Evolutionary conservation across 345 rosid genomes (phyloP).

Genomic region (Gossypium longicalyx): DNA sequence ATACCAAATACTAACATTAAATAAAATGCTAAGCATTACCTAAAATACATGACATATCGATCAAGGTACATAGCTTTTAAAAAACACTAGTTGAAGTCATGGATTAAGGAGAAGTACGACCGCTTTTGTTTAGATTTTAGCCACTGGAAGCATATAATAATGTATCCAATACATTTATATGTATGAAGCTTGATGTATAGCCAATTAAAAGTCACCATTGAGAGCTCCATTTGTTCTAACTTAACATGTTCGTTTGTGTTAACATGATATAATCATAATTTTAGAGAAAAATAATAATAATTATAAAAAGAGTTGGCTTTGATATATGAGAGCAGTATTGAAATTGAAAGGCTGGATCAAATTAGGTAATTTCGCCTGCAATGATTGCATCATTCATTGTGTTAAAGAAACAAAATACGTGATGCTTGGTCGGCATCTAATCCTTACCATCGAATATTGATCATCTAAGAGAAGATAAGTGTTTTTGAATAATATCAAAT

Average conservation of each 20-base stretch:
- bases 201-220: conserved; percentile 30
- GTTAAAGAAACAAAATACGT: conserved; percentile 24
- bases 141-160: background rate
- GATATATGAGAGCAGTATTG: background rate
- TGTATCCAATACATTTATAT: background rate
- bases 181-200: conserved; percentile 28
- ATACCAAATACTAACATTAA: too few species aligned
- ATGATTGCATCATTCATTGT: conserved; percentile 24
- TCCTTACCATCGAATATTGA: conserved; percentile 4
- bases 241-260: conserved; percentile 18
- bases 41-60: conserved; percentile 12
- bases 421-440: conserved; percentile 50
- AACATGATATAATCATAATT: conserved; percentile 1
- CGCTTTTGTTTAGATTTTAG: background rate
- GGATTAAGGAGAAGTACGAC: too few species aligned
- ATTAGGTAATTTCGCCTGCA: conserved; percentile 33
- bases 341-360: background rate
- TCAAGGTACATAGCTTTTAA: background rate
- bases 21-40: background rate
- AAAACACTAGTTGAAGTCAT: too few species aligned
- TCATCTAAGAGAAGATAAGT: conserved; percentile 1
- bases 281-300: background rate
- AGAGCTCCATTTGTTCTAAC: conserved; percentile 48
- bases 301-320: conserved; percentile 10
- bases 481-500: background rate